Evolutionary conservation across 78 protist species (phyloP), one percentile per base, ranked within the genome.

Genomic region (Pigoraptor vietnamica): DNA sequence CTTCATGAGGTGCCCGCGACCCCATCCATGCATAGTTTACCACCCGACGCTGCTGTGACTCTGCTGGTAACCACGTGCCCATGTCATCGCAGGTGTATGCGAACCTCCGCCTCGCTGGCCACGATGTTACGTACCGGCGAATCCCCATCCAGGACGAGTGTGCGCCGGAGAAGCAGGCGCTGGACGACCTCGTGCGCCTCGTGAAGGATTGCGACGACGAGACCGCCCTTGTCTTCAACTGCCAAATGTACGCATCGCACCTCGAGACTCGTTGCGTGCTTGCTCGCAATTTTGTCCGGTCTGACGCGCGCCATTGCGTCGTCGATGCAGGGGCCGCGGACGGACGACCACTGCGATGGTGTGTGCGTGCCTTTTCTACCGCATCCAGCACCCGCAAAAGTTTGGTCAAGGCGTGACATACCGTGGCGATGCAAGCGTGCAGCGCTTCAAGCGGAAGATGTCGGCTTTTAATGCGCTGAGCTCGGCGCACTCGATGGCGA

Each of bases 261-360:
- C n/a, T n/a, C n/a, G n/a, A n/a, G n/a, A n/a, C n/a, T n/a, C n/a
- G n/a, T n/a, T n/a, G n/a, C n/a, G n/a, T n/a, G n/a, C n/a, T n/a
- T n/a, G n/a, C n/a, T n/a, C n/a, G n/a, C n/a, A n/a, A n/a, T n/a
- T n/a, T n/a, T n/a, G n/a, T n/a, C n/a, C n/a, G n/a, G n/a, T n/a
- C n/a, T n/a, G n/a, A n/a, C n/a, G n/a, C n/a, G n/a, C n/a, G n/a
- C n/a, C n/a, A n/a, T n/a, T n/a, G n/a, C n/a, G n/a, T n/a, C n/a
- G n/a, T n/a, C n/a, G n/a, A 48, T 48, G 67, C 67, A 48, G 67
- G 91, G 91, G 91, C 1, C 82, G 91, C 82, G 91, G 91, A 19
- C 36, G 91, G 33, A 89, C 91, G 6, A 89, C 91, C 82, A 89
- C 91, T 1, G 91, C 88, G 33, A 89, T 79, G 82, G 84, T 89